phyloP scores from a whole-genome alignment of 129 eudicot genomes.

The Centaurea solstitialis region DNA sequence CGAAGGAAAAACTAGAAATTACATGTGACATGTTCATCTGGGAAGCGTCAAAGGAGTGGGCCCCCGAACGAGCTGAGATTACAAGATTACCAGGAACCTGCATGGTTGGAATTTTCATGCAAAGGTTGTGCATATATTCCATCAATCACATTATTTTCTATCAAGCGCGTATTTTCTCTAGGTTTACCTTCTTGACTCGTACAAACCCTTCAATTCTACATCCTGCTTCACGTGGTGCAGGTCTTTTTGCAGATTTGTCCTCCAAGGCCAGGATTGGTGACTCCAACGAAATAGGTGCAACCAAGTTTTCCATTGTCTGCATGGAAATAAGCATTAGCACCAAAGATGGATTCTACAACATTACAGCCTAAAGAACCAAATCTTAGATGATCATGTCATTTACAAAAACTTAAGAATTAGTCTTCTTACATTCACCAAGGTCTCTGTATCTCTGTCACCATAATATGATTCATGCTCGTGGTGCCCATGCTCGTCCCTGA shows the following conservation, averaged over 20 bases:
- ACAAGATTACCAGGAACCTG: slow-evolving; percentile 99
- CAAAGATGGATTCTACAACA: background rate
- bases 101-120: background rate
- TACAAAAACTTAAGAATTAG: background rate
- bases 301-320: slow-evolving; percentile 84
- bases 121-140: background rate
- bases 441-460: slow-evolving; percentile 95
- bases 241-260: slow-evolving; percentile 64
- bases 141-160: background rate
- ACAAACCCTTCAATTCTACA: slow-evolving; percentile 97
- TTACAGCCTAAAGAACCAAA: slow-evolving; percentile 3
- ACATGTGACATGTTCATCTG: slow-evolving; percentile 94
- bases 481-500: slow-evolving; percentile 84
- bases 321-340: slow-evolving; percentile 12
- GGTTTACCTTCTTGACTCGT: slow-evolving; percentile 76
- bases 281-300: slow-evolving; percentile 63
- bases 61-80: slow-evolving; percentile 81
- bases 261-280: slow-evolving; percentile 50
- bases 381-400: slow-evolving; percentile 7
- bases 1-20: slow-evolving; percentile 69
- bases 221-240: slow-evolving; percentile 85
- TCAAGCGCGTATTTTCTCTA: background rate
- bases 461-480: slow-evolving; percentile 95
- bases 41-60: slow-evolving; percentile 91
- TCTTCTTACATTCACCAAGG: slow-evolving; percentile 68